Percentiles rank a stretch among this genome's conserved stretches.
These are phyloP conservation scores for Carnegiea gigantea DNA, from an alignment of 179 eudicot species.

Conservation along the genomic window DNA sequence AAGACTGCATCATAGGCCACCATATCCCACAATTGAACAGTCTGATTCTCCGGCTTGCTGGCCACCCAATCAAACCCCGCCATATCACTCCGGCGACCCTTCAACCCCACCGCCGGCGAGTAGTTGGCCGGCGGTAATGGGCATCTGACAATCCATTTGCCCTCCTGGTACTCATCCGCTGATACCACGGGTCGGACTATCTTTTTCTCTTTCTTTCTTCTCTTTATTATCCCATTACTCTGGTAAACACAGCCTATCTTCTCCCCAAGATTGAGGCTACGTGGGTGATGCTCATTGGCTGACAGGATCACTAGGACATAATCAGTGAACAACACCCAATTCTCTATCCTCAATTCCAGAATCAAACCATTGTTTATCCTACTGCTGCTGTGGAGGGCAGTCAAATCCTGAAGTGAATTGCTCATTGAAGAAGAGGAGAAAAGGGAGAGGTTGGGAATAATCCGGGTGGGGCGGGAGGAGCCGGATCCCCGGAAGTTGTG, in stretches of 20 bases:
- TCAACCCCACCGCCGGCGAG: conserved; percentile 44
- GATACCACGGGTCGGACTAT: conserved; percentile 41
- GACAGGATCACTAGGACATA: conserved; percentile 58
- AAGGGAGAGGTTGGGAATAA: conserved; percentile 22
- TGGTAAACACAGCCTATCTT: conserved; percentile 62
- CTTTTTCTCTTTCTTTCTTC: conserved; percentile 10
- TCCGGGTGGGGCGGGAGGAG: conserved; percentile 31
- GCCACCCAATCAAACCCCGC: conserved; percentile 25
- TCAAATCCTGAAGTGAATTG: conserved; percentile 35
- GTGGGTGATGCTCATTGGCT: conserved; percentile 13
- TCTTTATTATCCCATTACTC: conserved; percentile 5
- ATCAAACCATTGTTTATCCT: neutral
- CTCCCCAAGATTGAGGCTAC: conserved; percentile 17
- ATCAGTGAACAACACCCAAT: conserved; percentile 69
- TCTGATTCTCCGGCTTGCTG: conserved; percentile 17
- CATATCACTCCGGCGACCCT: conserved; percentile 19
- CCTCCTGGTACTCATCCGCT: conserved; percentile 50
- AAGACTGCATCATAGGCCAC: conserved; percentile 65
- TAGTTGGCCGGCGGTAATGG: conserved; percentile 57
- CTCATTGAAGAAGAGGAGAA: conserved; percentile 26
- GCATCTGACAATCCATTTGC: conserved; percentile 65
- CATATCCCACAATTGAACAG: conserved; percentile 56
- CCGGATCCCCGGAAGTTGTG: conserved; percentile 27
- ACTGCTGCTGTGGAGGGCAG: conserved; percentile 5
- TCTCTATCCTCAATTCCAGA: conserved; percentile 38